Base-by-base conservation (phyloP, 108 stramenopile species). In the Cylindrotheca closterium region DNA sequence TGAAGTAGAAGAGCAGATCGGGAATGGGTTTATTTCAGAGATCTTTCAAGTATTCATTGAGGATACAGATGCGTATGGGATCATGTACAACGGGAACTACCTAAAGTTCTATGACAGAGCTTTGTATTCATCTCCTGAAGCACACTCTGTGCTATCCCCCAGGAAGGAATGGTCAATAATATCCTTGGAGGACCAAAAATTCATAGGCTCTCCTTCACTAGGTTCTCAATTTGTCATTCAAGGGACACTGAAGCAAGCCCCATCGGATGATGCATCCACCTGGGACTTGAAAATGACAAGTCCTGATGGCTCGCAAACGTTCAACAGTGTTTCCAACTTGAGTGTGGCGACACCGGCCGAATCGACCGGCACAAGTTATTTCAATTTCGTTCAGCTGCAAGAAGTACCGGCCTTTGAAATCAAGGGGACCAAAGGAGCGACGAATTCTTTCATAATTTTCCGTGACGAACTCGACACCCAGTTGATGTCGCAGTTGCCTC, bases 51-150 rank as follows among this genome's bases (percentile, higher is more conserved):
- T 85, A 2, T 89, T 75, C 62, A 91, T 87, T 46, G 90, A 91
- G 77, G 86, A 87, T 50, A 91, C 86, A 2, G 89, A 88, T 60
- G 79, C 86, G 3, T 91, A 87, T 37, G 86, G 82, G 4, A 84
- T 91, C 34, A 74, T 85, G 64, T 87, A 84, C 80, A 83, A 91
- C 61, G 57, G 72, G 21, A 91, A 91, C 57, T 91, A 91, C 47
- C 31, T 85, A 3, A 67, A 82, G 15, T 49, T 73, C 28, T 91
- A 72, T 61, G 89, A 91, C 52, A 66, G 86, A 51, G 89, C 89
- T 24, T 46, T 91, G 65, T 66, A 69, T n/a, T n/a, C 58, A 47
- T 45, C 3, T 12, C 30, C 28, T 47, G 19, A 19, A 49, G 23
- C 30, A 54, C 23, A 28, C 30, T 37, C 19, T 23, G 26, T 23